phyloP scores from a whole-genome alignment of 352 stramenopile species.

The Phytopythium montanum region DNA sequence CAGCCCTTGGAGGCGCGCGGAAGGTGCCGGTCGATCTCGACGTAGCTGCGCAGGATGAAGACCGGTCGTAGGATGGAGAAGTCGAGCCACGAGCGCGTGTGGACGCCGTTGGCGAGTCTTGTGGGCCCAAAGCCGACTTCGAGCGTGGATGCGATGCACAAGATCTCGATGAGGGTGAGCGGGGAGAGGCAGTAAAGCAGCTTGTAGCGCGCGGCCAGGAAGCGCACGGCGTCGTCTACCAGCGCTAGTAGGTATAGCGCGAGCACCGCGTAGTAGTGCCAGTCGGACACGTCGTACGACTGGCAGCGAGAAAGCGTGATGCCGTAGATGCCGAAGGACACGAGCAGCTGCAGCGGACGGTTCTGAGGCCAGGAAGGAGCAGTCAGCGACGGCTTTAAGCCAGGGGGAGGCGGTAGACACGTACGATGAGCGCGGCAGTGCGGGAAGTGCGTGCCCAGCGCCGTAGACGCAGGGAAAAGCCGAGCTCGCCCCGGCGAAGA shows the following conservation, averaged over 20 bases:
- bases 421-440: constrained; percentile 65
- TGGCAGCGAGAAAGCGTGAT: constrained; percentile 69
- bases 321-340: constrained; percentile 66
- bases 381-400: not conserved
- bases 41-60: constrained; percentile 79
- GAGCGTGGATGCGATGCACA: constrained; percentile 70
- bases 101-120: constrained; percentile 46
- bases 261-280: constrained; percentile 65
- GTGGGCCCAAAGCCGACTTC: constrained; percentile 73
- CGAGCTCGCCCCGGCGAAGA: constrained; percentile 59
- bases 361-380: constrained; percentile 34
- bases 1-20: constrained; percentile 62
- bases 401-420: not conserved
- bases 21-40: constrained; percentile 82
- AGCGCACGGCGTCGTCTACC: constrained; percentile 68
- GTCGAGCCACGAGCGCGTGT: constrained; percentile 76
- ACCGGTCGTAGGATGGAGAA: constrained; percentile 83
- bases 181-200: constrained; percentile 73
- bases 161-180: constrained; percentile 68
- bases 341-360: constrained; percentile 68
- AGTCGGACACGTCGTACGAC: constrained; percentile 65
- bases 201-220: constrained; percentile 80
- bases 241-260: constrained; percentile 56
- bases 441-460: constrained; percentile 77
- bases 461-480: constrained; percentile 73